Conservation (phyloP, 345 rosid genomes). For the Boechera retrofracta region DNA sequence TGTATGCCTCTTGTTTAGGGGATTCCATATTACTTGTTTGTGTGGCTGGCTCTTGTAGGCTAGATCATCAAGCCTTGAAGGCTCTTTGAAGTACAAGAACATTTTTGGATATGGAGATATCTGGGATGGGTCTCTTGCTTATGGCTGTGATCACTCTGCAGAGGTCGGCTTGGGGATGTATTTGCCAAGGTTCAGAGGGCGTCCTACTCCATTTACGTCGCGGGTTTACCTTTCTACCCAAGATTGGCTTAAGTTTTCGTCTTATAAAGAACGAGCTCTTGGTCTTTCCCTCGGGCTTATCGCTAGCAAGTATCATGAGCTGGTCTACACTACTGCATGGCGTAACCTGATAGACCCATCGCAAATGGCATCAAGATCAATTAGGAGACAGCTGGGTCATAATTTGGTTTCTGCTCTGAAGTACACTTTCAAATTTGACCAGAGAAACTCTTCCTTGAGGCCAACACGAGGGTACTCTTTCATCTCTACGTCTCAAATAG, state of each 20-base stretch:
- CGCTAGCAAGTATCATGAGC: constrained; percentile 68
- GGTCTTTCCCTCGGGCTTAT: constrained; percentile 83
- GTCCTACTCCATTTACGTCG: constrained; percentile 66
- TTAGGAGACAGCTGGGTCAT: constrained; percentile 94
- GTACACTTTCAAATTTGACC: constrained; percentile 76
- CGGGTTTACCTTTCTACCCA: constrained; percentile 74
- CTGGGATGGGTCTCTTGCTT: constrained; percentile 86
- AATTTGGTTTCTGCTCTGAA: constrained; percentile 75
- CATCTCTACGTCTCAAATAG: constrained; percentile 73
- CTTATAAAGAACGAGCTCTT: constrained; percentile 76
- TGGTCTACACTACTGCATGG: constrained; percentile 77
- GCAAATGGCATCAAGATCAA: constrained; percentile 62
- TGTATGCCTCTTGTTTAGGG: background rate
- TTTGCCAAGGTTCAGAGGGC: constrained; percentile 82
- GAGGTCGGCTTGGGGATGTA: constrained; percentile 84
- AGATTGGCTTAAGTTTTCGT: constrained; percentile 85
- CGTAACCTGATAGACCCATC: constrained; percentile 84
- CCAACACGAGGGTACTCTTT: constrained; percentile 87
- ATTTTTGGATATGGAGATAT: constrained; percentile 87
- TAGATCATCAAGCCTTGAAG: constrained; percentile 86
- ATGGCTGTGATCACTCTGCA: constrained; percentile 72
- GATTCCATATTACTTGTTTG: background rate
- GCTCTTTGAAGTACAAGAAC: constrained; percentile 77
- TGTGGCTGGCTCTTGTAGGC: constrained; percentile 57
- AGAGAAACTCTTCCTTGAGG: constrained; percentile 76